Percentiles rank a stretch among this genome's conserved stretches.
Conservation (phyloP, 768 basidiomycete species). For the Pisolithus microcarpus region DNA sequence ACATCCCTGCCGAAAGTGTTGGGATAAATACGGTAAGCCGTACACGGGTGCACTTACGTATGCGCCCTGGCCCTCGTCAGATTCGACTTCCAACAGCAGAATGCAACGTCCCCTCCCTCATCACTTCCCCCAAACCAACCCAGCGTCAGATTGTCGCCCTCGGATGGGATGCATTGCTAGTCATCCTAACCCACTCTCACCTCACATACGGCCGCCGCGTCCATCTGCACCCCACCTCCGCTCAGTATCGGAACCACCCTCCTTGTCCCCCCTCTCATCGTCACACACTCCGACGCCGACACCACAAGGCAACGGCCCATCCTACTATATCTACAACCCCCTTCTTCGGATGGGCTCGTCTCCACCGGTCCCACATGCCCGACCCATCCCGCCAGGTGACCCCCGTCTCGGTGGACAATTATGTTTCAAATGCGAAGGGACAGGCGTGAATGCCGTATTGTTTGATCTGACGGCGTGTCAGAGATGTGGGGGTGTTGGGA, state of each 20-base stretch:
- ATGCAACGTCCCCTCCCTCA: constrained; percentile 27
- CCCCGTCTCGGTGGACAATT: constrained; percentile 57
- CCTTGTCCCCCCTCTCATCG: background rate
- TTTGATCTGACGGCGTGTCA: constrained; percentile 49
- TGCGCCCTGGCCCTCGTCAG: constrained; percentile 32
- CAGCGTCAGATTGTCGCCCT: background rate
- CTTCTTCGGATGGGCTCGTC: constrained; percentile 6
- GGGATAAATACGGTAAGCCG: constrained; percentile 58
- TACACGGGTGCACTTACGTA: constrained; percentile 58
- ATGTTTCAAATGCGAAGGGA: constrained; percentile 63
- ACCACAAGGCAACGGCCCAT: constrained; percentile 1
- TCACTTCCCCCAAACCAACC: constrained; percentile 6
- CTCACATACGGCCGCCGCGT: background rate
- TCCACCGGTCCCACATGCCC: constrained; percentile 33
- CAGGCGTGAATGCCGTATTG: constrained; percentile 44
- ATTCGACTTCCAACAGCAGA: constrained; percentile 9
- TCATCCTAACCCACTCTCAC: no score
- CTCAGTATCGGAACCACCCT: constrained; percentile 15
- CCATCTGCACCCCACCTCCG: constrained; percentile 9
- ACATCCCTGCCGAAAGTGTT: constrained; percentile 67
- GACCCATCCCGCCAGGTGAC: constrained; percentile 56
- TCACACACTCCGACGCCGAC: no score
- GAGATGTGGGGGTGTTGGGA: constrained; percentile 58
- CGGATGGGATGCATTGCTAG: background rate
- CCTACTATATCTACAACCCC: constrained; percentile 24